These are phyloP conservation scores for Coccomyxa sp. DNA, from an alignment of 139 green algal species.

Conservation along the genomic window DNA sequence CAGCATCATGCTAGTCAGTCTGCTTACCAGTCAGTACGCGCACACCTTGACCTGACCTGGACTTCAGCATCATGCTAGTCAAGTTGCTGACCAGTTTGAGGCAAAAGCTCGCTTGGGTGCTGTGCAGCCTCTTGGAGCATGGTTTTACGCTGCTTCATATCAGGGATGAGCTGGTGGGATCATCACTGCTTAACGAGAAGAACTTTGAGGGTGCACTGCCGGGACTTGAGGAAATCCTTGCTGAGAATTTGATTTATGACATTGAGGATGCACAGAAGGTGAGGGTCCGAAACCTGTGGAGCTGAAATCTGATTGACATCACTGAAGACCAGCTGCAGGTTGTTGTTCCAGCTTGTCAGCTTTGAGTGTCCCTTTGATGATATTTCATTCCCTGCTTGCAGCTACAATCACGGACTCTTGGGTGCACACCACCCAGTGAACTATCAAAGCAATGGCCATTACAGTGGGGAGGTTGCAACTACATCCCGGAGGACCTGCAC, in stretches of 20 bases:
- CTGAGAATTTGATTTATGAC: slow-evolving; percentile 50
- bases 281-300: slow-evolving; percentile 1
- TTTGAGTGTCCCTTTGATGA: not conserved
- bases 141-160: slow-evolving; percentile 51
- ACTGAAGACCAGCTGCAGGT: not conserved
- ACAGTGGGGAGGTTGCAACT: slow-evolving; percentile 19
- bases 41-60: not conserved
- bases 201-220: not conserved
- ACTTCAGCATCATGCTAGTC: not conserved
- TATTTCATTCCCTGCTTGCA: not conserved
- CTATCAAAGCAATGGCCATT: slow-evolving; percentile 1
- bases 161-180: slow-evolving; percentile 13
- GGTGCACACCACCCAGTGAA: slow-evolving; percentile 17
- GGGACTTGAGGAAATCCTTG: slow-evolving; percentile 29
- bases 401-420: not conserved
- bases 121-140: slow-evolving; percentile 22
- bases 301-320: slow-evolving; percentile 11
- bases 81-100: not conserved
- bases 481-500: slow-evolving; percentile 47
- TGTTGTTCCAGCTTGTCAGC: not conserved
- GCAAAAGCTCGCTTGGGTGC: too few relatives aligned
- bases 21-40: not conserved
- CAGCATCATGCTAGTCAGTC: not conserved
- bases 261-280: slow-evolving; percentile 41
- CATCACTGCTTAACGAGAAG: not conserved